phyloP scores from a whole-genome alignment of 768 basidiomycete species.

The Cystofilobasidium macerans region DNA sequence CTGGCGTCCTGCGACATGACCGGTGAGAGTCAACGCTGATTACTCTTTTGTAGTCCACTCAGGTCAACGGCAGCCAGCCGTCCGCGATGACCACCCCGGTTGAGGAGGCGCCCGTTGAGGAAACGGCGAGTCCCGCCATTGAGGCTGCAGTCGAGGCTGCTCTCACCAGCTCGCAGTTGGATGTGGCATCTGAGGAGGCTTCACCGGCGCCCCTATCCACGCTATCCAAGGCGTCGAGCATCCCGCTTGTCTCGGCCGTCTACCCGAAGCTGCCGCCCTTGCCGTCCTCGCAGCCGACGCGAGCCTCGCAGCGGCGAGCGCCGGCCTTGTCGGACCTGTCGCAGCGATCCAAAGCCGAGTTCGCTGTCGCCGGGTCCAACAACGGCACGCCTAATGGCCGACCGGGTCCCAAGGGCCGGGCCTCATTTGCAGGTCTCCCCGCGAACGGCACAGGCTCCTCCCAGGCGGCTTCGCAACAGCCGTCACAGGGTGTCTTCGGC shows the following conservation, averaged over 20 bases:
- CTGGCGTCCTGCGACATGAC: neutral
- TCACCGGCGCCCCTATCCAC: neutral
- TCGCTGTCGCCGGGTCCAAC: neutral
- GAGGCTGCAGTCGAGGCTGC: neutral
- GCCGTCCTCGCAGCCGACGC: neutral
- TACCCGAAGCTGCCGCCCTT: neutral
- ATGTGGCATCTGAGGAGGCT: too few species aligned
- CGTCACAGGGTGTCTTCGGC: neutral
- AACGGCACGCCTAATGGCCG: neutral
- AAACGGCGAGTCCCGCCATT: neutral
- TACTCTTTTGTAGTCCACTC: neutral
- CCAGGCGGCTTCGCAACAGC: neutral
- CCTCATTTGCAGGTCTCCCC: neutral
- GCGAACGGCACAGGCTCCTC: neutral
- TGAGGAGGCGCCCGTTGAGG: neutral
- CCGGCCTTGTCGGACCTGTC: neutral
- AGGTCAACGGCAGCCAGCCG: neutral
- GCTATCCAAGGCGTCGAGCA: neutral
- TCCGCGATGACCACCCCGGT: neutral
- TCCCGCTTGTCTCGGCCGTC: neutral
- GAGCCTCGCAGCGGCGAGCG: neutral
- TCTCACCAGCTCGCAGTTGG: too few species aligned
- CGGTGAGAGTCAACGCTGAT: too few species aligned
- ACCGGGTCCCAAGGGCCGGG: neutral
- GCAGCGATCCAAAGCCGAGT: conserved; percentile 1